Base-by-base conservation (phyloP, 345 rosid genomes). In the Gynandropsis gynandra region DNA sequence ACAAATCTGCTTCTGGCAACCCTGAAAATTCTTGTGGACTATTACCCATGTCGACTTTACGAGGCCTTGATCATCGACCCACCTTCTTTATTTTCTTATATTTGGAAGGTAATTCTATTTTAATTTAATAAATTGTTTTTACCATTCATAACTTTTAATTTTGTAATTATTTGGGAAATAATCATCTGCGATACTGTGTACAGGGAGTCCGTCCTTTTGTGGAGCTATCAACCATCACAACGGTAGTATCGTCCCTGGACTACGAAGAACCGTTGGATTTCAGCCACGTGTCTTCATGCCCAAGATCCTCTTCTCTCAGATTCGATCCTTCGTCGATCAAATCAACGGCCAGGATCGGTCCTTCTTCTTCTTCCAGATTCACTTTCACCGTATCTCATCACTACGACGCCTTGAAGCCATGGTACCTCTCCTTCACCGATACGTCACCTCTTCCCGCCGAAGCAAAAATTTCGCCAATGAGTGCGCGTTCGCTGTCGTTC, bases 131-230 rank as follows among this genome's bases (percentile, higher is more conserved):
- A n/a, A n/a, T n/a, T n/a, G n/a, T n/a, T n/a, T n/a, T n/a, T n/a
- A n/a, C n/a, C n/a, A n/a, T n/a, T n/a, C n/a, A n/a, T n/a, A n/a
- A n/a, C n/a, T n/a, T n/a, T n/a, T 14, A 13, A 42, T 42, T 14
- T 8, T 4, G 13, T 15, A 16, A 16, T n/a, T 13, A 42, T 42
- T 27, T 47, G 42, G 54, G 0, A 31, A 21, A 5, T 15, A 10
- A 4, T 39, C 15, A 9, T 19, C 9, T 33, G 40, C 40, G 34
- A 16, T 53, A 13, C 13, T 20, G 44, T 58, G 65, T 56, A n/a
- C n/a, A 92, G 98, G 97, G 98, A 24, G 95, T 81, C 11, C 89
- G 95, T 34, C 85, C 90, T 1, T 92, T 92, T 58, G 80, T 88
- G 41, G 97, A 92, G 69, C 76, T 80, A 17, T 87, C 95, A 14